phyloP scores from a whole-genome alignment of 371 early-diverging fungal species.

The Saksenaea oblongispora region DNA sequence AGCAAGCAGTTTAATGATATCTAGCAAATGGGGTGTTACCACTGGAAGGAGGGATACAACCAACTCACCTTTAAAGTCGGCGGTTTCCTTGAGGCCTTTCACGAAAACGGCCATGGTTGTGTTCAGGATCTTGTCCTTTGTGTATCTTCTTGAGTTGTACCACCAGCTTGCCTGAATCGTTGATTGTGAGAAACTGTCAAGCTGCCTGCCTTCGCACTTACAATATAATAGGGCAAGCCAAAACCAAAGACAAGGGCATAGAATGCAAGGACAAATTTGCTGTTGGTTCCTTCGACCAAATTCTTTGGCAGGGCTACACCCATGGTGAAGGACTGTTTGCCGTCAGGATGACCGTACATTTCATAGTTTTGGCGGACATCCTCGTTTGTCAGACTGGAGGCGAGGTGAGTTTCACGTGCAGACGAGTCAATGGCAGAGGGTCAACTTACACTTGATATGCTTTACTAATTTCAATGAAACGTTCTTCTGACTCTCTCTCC shows the following conservation, averaged over 20 bases:
- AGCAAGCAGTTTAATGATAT: conserved; percentile 67
- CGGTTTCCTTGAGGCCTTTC: conserved; percentile 82
- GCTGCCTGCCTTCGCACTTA: conserved; percentile 27
- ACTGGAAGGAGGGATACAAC: background rate
- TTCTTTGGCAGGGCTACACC: conserved; percentile 94
- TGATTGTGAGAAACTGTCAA: background rate
- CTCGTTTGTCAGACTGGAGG: conserved; percentile 83
- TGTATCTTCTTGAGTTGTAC: conserved; percentile 85
- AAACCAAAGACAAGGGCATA: conserved; percentile 90
- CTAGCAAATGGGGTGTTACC: conserved; percentile 8
- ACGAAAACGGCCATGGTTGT: conserved; percentile 90
- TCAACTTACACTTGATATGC: conserved; percentile 82
- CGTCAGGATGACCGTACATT: conserved; percentile 96
- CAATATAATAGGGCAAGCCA: conserved; percentile 82
- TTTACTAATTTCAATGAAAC: conserved; percentile 81
- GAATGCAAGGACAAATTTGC: conserved; percentile 70
- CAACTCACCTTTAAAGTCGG: conserved; percentile 42
- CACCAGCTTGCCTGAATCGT: conserved; percentile 82
- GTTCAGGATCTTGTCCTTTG: conserved; percentile 87
- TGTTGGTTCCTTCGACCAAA: conserved; percentile 86
- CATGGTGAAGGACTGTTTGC: conserved; percentile 86
- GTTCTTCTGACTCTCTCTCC: conserved; percentile 61
- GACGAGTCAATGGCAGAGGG: background rate
- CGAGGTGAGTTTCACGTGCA: background rate
- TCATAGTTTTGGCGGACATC: conserved; percentile 89